Conservation (phyloP, 345 rosid genomes). For the Toxicodendron radicans region DNA sequence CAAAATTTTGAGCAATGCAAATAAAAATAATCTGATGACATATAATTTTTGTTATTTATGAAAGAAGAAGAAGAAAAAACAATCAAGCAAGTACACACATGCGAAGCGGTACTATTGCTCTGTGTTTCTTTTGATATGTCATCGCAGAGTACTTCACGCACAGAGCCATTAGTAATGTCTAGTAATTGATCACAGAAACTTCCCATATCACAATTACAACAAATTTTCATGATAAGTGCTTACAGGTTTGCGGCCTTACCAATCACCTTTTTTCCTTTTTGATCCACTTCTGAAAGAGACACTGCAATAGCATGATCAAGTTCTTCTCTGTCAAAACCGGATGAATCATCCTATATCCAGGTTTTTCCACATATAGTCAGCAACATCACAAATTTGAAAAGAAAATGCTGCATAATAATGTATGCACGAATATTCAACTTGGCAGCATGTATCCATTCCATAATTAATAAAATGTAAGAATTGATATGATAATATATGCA, state of each 20-base stretch:
- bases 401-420: slow-evolving; percentile 1
- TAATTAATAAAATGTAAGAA: not conserved
- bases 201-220: not conserved
- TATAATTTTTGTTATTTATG: not conserved
- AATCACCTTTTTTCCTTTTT: slow-evolving; percentile 70
- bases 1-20: not conserved
- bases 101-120: not conserved
- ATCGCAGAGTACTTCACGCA: slow-evolving; percentile 2
- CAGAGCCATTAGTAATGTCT: not conserved
- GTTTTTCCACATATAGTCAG: slow-evolving; percentile 18
- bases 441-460: slow-evolving; percentile 14
- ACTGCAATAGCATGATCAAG: slow-evolving; percentile 79
- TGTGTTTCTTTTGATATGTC: not conserved
- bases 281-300: slow-evolving; percentile 74
- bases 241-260: slow-evolving; percentile 47
- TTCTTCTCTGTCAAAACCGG: slow-evolving; percentile 82
- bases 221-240: slow-evolving; percentile 5
- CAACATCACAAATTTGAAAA: not conserved
- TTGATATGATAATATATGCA: not conserved
- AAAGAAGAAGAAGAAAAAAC: not conserved
- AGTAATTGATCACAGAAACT: not conserved
- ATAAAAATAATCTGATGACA: not conserved
- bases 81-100: not conserved
- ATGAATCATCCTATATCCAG: slow-evolving; percentile 61
- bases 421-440: slow-evolving; percentile 7